Base-by-base conservation (phyloP, 176 grass and related monocot species). In the Carex cristatella region DNA sequence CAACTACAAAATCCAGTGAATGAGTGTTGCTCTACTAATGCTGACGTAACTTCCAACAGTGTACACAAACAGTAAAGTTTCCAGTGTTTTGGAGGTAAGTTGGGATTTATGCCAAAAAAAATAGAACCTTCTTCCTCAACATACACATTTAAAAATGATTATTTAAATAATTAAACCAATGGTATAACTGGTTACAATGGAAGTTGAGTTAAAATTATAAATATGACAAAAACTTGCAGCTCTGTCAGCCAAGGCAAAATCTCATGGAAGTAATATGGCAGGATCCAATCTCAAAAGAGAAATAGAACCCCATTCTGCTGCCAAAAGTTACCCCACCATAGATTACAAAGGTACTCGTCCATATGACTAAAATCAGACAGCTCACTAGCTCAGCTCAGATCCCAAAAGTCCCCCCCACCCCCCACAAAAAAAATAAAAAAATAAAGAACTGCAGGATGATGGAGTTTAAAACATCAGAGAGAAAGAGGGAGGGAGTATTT, bases 1-100 rank as follows among this genome's bases (percentile, higher is more conserved):
- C 32, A 69, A 58, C 57, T 85, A 15, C 72, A 72, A 12, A 82
- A 88, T 49, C 32, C 37, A 65, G 11, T 23, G 84, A 79, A 51
- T 51, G 35, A 46, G 23, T 44, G n/a, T 0, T 16, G 15, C 8
- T 46, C 35, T 48, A 56, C 27, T 56, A 8, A 49, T 77, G 73
- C 73, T 56, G 46, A 2, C 10, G 0, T 51, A 70, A 44, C 33
- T 51, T 74, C 19, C 40, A 51, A 38, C n/a, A 48, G 19, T 78
- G 19, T 75, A 75, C 0, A 10, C 42, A 77, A 30, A 56, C 54
- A 77, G 49, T 32, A 33, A 77, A 56, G 11, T 56, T 56, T 33
- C 10, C 23, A 56, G 28, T 56, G n/a, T 31, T 77, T 56, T 10
- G 49, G 23, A 77, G 12, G 15, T 31, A 55, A 6, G 40, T 16